Percentiles rank a stretch among this genome's conserved stretches.
Conservation (phyloP, 371 early-diverging fungal genomes). For the Mucor circinelloides region DNA sequence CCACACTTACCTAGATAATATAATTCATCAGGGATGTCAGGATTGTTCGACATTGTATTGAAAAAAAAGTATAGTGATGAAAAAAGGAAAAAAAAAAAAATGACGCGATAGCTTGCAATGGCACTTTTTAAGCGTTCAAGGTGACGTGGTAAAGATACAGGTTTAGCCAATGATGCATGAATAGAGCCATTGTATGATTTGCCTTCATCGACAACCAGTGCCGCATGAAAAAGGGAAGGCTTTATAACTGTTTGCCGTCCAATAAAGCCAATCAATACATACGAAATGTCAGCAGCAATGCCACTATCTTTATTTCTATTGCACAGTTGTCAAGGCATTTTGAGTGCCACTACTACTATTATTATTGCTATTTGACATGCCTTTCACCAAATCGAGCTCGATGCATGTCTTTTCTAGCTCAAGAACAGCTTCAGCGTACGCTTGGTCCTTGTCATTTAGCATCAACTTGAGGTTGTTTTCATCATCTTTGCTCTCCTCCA, state of each 20-base stretch:
- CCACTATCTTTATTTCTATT: background rate
- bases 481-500: conserved; percentile 58
- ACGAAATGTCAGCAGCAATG: background rate
- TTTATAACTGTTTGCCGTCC: too few relatives aligned
- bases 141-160: background rate
- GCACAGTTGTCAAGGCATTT: background rate
- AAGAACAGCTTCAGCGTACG: conserved; percentile 35
- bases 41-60: background rate
- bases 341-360: background rate
- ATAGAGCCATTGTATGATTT: background rate
- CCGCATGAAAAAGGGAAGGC: background rate
- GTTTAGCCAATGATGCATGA: background rate
- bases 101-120: background rate
- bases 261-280: background rate
- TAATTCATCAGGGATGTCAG: conserved; percentile 12
- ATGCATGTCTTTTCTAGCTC: conserved; percentile 53
- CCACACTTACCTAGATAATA: conserved; percentile 18
- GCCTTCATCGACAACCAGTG: background rate
- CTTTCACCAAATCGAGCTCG: conserved; percentile 51
- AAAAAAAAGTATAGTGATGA: background rate
- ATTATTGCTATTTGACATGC: background rate
- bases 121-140: background rate
- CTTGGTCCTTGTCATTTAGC: conserved; percentile 46
- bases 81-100: background rate
- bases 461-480: conserved; percentile 39